A percentile compares a stretch with the other conserved stretches of the same genome.
Evolutionary conservation across 2,329 filamentous ascomycete genomes (phyloP).

Genomic region (Dactylella cylindrospora): DNA sequence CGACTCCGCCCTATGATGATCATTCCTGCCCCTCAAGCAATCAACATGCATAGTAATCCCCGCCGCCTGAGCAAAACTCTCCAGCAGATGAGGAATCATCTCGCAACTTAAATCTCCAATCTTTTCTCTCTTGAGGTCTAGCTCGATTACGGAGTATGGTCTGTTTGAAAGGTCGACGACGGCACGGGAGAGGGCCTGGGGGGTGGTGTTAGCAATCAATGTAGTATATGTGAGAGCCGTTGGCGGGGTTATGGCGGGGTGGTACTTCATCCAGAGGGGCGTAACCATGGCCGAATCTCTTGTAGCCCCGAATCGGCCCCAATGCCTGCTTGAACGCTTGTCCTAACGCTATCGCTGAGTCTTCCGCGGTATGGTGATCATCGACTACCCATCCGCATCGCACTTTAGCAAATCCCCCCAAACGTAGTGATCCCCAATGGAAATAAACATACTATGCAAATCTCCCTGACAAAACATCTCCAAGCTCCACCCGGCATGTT

Average conservation of each 20-base stretch:
- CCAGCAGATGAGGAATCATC: slow-evolving; percentile 95
- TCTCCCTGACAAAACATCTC: slow-evolving; percentile 81
- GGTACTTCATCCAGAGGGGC: slow-evolving; percentile 80
- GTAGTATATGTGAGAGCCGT: neutral
- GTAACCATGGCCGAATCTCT: slow-evolving; percentile 88
- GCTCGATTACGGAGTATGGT: slow-evolving; percentile 77
- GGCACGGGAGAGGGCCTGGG: slow-evolving; percentile 71
- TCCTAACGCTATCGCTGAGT: slow-evolving; percentile 88
- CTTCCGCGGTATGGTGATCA: slow-evolving; percentile 97
- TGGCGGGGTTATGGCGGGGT: slow-evolving; percentile 1
- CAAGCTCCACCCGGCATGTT: slow-evolving; percentile 93
- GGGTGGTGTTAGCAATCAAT: neutral
- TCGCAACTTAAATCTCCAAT: slow-evolving; percentile 90
- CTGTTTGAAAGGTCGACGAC: slow-evolving; percentile 95
- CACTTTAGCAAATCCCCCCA: neutral
- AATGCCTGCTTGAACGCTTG: slow-evolving; percentile 79
- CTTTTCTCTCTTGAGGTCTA: slow-evolving; percentile 86
- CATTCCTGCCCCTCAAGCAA: slow-evolving; percentile 84
- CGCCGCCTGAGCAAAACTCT: slow-evolving; percentile 89
- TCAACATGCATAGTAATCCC: slow-evolving; percentile 94
- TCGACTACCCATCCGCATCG: slow-evolving; percentile 64
- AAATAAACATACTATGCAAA: slow-evolving; percentile 67
- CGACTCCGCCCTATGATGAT: slow-evolving; percentile 93
- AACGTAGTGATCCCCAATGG: neutral
- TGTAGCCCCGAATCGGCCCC: slow-evolving; percentile 74